These are phyloP conservation scores for Atkinsonella hypoxylon DNA, from an alignment of 2,329 filamentous ascomycete species.

Conservation along the genomic window DNA sequence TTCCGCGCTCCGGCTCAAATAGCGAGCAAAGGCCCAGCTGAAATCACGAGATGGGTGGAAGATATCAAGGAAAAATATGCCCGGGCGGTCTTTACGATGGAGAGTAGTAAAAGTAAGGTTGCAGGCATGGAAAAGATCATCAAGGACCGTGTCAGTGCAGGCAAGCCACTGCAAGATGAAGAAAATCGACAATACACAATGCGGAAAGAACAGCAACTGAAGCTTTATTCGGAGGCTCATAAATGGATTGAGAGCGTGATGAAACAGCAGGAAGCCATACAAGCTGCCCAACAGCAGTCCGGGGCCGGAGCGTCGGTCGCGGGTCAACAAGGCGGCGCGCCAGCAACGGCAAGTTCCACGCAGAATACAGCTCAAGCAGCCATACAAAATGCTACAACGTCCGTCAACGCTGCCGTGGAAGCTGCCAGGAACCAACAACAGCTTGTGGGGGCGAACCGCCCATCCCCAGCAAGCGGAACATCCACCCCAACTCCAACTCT, in stretches of 20 bases:
- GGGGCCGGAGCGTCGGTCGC: constrained; percentile 2
- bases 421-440: constrained; percentile 32
- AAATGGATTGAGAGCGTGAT: constrained; percentile 36
- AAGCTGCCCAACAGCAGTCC: constrained; percentile 14
- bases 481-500: constrained; percentile 10
- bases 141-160: constrained; percentile 30
- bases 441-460: constrained; percentile 16
- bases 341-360: constrained; percentile 11
- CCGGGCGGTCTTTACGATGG: constrained; percentile 37
- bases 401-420: constrained; percentile 32
- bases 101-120: constrained; percentile 29
- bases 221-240: constrained; percentile 33
- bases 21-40: constrained; percentile 27
- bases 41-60: constrained; percentile 36
- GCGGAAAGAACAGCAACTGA: constrained; percentile 31
- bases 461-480: constrained; percentile 19
- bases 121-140: constrained; percentile 29
- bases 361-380: constrained; percentile 17
- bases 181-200: constrained; percentile 33
- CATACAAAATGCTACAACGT: constrained; percentile 22
- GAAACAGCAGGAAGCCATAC: constrained; percentile 29
- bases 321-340: constrained; percentile 14
- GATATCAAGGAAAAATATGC: constrained; percentile 36
- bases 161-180: constrained; percentile 32
- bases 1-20: constrained; percentile 33